Evolutionary conservation across 2,329 filamentous ascomycete species (phyloP), one percentile per base, ranked within the genome.

Genomic region (Colletotrichum incanum): DNA sequence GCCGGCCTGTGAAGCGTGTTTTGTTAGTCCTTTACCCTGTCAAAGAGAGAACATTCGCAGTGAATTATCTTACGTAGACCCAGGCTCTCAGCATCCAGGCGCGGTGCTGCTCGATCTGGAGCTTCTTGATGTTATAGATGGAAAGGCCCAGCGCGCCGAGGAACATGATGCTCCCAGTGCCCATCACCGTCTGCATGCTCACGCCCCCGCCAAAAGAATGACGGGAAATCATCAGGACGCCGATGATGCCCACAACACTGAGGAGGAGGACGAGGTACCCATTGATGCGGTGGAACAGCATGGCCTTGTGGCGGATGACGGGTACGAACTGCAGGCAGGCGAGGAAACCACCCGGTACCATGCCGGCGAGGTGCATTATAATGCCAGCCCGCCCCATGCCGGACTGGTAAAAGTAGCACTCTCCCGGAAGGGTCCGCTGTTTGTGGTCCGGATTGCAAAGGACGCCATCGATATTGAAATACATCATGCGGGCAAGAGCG

Each of bases 71-170:
- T 73, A 86, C 83, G 73, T 86, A 86, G 49, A 86, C 80, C 86
- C 86, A 87, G 9, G 86, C 83, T 28, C 90, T 79, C 39, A 92
- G 76, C 90, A 92, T 92, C 90, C 89, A 92, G 3, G 88, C 88
- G 1, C 90, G 84, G 72, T 92, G 90, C 75, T 91, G 86, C 41
- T 91, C 89, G 60, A 93, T 89, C 76, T 91, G 89, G 2, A 91
- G 78, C 2, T 83, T 80, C 77, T 88, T 91, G 78, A 92, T 86
- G 73, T 91, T 91, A 77, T 86, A 81, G 41, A 85, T 86, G 1
- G 89, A 87, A 54, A 91, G 71, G 0, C 76, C 72, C 31, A 89
- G 77, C 12, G 84, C 82, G 1, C 78, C 74, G 0, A 86, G 78
- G 2, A 88, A 87, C 11, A 84, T 76, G 39, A 89, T 81, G 1